Conservation (phyloP, 495 filamentous ascomycete species). For the Lophiostoma macrostomum region DNA sequence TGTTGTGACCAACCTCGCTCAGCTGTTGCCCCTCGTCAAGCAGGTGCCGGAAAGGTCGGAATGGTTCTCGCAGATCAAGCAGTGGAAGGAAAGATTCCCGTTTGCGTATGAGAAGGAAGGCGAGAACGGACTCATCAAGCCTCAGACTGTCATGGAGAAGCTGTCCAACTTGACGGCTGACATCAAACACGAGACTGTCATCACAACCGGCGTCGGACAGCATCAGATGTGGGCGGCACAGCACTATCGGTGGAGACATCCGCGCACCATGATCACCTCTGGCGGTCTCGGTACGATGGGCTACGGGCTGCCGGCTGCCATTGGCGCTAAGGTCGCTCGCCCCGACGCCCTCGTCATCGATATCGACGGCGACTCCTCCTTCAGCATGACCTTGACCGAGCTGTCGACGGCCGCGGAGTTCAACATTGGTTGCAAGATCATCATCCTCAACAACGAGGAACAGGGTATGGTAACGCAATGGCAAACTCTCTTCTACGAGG, state of each 20-base stretch:
- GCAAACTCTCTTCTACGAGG: slow-evolving; percentile 90
- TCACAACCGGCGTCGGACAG: slow-evolving; percentile 89
- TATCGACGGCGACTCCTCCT: slow-evolving; percentile 95
- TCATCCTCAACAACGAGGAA: slow-evolving; percentile 93
- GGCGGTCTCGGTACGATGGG: slow-evolving; percentile 96
- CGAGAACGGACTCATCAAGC: slow-evolving; percentile 73
- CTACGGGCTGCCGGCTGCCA: slow-evolving; percentile 85
- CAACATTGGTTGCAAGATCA: slow-evolving; percentile 87
- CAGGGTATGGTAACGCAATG: slow-evolving; percentile 97
- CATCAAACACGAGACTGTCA: slow-evolving; percentile 76
- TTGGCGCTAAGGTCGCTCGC: slow-evolving; percentile 87
- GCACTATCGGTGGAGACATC: slow-evolving; percentile 86
- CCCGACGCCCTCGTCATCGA: slow-evolving; percentile 86
- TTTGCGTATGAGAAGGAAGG: slow-evolving; percentile 73
- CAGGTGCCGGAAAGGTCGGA: slow-evolving; percentile 61
- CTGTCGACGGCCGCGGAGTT: slow-evolving; percentile 87
- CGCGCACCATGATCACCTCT: slow-evolving; percentile 85
- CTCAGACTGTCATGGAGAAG: slow-evolving; percentile 79
- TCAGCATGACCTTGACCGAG: slow-evolving; percentile 93
- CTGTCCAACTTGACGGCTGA: slow-evolving; percentile 69
- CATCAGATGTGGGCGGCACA: slow-evolving; percentile 98
- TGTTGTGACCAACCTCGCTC: slow-evolving; percentile 63
- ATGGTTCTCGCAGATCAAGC: slow-evolving; percentile 84
- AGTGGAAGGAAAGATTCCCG: slow-evolving; percentile 84
- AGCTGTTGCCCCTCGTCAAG: slow-evolving; percentile 68